These are phyloP conservation scores for Hygrocybe coccinea DNA, from an alignment of 768 basidiomycete genomes.

Conservation along the genomic window DNA sequence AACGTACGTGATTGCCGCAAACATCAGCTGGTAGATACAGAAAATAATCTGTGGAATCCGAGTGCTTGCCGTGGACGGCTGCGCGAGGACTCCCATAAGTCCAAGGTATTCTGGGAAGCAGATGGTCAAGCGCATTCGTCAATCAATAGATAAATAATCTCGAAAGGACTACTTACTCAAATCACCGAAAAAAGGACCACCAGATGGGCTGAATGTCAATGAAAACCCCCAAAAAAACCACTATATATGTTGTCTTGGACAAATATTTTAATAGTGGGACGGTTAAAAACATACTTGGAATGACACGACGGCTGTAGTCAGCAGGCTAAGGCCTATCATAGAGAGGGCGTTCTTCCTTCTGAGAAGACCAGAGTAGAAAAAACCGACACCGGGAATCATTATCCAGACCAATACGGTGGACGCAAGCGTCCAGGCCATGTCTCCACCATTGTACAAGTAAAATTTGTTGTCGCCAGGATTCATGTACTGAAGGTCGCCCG, in stretches of 20 bases:
- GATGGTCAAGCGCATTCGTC: neutral
- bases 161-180: conserved; percentile 49
- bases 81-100: conserved; percentile 68
- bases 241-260: conserved; percentile 32
- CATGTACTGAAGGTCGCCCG: neutral
- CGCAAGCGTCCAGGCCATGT: conserved; percentile 55
- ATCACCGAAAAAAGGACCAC: conserved; percentile 71
- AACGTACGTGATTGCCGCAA: conserved; percentile 80
- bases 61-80: conserved; percentile 67
- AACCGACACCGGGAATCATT: conserved; percentile 83
- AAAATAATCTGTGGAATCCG: conserved; percentile 73
- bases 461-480: neutral
- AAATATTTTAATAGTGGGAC: neutral
- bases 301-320: conserved; percentile 70
- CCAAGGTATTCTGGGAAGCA: conserved; percentile 65
- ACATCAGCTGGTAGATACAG: conserved; percentile 86
- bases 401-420: conserved; percentile 82
- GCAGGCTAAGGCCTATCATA: conserved; percentile 80
- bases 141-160: neutral
- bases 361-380: conserved; percentile 87
- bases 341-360: conserved; percentile 89
- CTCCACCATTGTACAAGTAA: conserved; percentile 42
- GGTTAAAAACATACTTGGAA: conserved; percentile 61
- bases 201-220: conserved; percentile 80
- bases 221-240: conserved; percentile 99